Base-by-base conservation (phyloP, 1,139 yeast species). In the Scheffersomyces stambukii region DNA sequence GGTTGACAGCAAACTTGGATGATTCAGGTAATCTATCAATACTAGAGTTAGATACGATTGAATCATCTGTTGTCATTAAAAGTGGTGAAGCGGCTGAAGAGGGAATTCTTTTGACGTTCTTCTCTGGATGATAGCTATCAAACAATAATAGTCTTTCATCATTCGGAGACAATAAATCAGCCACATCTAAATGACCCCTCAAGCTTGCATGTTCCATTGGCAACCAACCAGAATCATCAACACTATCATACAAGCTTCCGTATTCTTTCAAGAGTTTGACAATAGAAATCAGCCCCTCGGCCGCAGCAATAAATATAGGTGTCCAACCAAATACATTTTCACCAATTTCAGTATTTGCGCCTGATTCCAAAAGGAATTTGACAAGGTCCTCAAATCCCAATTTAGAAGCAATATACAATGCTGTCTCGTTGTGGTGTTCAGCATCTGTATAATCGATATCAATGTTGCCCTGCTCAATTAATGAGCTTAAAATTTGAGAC, bases 181-280 rank as follows among this genome's bases (percentile, higher is more conserved):
- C 80, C 15, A 85, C 75, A 2, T 64, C 69, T 37, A 89, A 60
- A 53, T 88, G 95, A 7, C 98, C 98, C 45, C 97, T 70, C 28
- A 91, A 64, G 33, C 86, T 81, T 0, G 97, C 96, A 54, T 91
- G 97, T 48, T 91, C 98, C 78, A 86, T 79, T 6, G 97, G 96
- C 14, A 89, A 77, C 97, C 97, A 91, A 0, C 97, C 97, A 23
- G 95, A 82, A 30, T 76, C 81, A 57, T 91, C 98, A 13, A 73
- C 70, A 27, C 68, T 58, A 29, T 75, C 73, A 32, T 60, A 72
- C 13, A 67, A 61, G 8, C 84, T 79, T 6, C 76, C 77, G 26
- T 66, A 54, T 1, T 61, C 60, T 17, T 81, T 55, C 36, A 91
- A 64, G 7, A 74, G 40, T 29, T 70, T 54, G 7, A 79, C 84